Evolutionary conservation across 148 eudicot genomes (phyloP), one percentile per base, ranked within the genome.

Genomic region (Rhododendron henanense): DNA sequence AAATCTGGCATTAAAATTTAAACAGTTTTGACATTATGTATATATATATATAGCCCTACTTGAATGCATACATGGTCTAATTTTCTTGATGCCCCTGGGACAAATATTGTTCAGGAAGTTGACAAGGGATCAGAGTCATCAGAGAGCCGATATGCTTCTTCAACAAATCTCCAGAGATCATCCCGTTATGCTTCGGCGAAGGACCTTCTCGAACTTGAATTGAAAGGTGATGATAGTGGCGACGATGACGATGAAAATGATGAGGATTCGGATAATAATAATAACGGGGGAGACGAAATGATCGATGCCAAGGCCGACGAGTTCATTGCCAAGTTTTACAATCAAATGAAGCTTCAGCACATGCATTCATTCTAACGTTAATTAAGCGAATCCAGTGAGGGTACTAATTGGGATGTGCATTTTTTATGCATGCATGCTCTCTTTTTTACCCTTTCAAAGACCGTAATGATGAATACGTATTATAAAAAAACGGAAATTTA

Each of bases 251-350:
- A 81, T 39, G 90, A 87, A 5, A 79, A 59, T 14, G 86, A 84
- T 3, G 85, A 86, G 0, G 81, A 81, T 18, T 75, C 83, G 10
- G 91, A 55, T 55, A 55, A 55, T 3, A 16, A 92, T 75, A 90
- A 84, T 10, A 86, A 90, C 28, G 85, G 73, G 0, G 95, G 90
- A 33, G 95, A 94, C 85, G 94, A 91, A 8, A 89, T 90, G 93
- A 92, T 94, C 44, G 95, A 94, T 87, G 51, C 85, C 21, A 94
- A 93, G 81, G 95, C 97, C 15, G 95, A 94, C 65, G 87, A 90
- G 87, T 93, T 94, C 91, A 93, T 93, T 59, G 92, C 94, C 61
- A 86, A 86, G 33, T 94, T 94, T 86, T 94, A 94, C 78, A 87
- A 88, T 5, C 93, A 93, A 78, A 91, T 92, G 91, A 87, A 84